Conservation (phyloP, 768 basidiomycete genomes). For the Melanogaster broomeanus region DNA sequence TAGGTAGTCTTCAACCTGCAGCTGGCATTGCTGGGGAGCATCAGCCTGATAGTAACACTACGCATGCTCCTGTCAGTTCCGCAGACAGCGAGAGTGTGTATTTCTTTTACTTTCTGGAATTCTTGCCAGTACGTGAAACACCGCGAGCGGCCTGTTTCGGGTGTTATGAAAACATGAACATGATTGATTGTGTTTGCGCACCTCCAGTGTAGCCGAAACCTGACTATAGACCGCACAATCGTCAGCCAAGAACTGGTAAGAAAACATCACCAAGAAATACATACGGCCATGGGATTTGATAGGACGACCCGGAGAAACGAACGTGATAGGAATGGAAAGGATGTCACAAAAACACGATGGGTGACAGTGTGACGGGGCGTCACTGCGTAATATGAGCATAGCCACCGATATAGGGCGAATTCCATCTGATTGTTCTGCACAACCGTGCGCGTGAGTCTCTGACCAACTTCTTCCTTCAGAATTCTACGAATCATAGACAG, state of each 20-base stretch:
- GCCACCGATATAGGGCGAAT: constrained; percentile 12
- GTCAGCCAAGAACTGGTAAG: constrained; percentile 10
- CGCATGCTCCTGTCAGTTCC: constrained; percentile 3
- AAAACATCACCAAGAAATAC: constrained; percentile 6
- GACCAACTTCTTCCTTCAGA: neutral
- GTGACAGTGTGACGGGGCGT: constrained; percentile 10
- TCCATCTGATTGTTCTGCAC: constrained; percentile 1
- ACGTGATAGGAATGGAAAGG: constrained; percentile 17
- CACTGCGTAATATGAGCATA: constrained; percentile 14
- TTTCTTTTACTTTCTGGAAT: constrained; percentile 60
- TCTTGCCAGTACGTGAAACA: constrained; percentile 95
- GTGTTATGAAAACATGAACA: constrained; percentile 1
- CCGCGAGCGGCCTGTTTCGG: constrained; percentile 65
- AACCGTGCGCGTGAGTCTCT: no score
- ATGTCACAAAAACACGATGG: constrained; percentile 26
- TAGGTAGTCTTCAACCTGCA: constrained; percentile 81
- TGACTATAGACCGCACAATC: constrained; percentile 41
- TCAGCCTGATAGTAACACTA: constrained; percentile 89
- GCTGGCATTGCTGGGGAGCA: constrained; percentile 67
- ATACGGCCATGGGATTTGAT: constrained; percentile 39
- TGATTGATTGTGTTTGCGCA: constrained; percentile 25
- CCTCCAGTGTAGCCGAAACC: constrained; percentile 68
- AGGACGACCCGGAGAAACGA: constrained; percentile 6
- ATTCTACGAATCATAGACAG: constrained; percentile 1
- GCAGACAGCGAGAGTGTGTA: neutral